Percentiles rank a stretch among this genome's conserved stretches.
Conservation (phyloP, 441 rosid genomes). For the Erysimum cheiri region DNA sequence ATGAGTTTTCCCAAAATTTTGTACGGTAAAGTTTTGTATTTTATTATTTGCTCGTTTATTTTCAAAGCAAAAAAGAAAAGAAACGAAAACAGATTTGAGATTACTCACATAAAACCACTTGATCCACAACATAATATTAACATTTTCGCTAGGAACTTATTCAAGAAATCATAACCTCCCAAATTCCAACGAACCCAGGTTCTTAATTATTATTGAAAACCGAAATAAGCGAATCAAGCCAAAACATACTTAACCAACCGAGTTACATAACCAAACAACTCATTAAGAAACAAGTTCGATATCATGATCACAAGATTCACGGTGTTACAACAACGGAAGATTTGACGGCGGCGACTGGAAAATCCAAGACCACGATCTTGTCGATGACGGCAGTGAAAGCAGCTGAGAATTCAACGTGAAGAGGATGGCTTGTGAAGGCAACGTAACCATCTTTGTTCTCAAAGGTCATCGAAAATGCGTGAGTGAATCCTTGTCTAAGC, state of each 20-base stretch:
- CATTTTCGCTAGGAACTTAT: not conserved
- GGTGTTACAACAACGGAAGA: constrained; percentile 27
- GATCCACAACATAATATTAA: no score
- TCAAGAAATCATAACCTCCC: not conserved
- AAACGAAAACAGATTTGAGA: no score
- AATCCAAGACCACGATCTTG: constrained; percentile 74
- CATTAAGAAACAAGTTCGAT: constrained; percentile 19
- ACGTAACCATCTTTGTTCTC: constrained; percentile 70
- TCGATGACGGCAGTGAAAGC: constrained; percentile 74
- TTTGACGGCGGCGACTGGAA: constrained; percentile 50
- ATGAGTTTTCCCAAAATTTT: not conserved
- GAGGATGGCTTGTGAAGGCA: constrained; percentile 70
- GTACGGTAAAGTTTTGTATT: no score
- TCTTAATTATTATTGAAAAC: constrained; percentile 10
- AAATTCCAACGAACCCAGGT: constrained; percentile 22
- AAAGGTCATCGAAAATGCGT: constrained; percentile 80
- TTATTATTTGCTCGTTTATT: no score
- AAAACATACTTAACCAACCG: constrained; percentile 35
- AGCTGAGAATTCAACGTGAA: constrained; percentile 72
- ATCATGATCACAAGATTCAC: constrained; percentile 20
- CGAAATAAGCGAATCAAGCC: constrained; percentile 19
- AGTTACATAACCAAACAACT: constrained; percentile 32
- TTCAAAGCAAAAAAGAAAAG: no score
- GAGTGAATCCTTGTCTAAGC: constrained; percentile 91
- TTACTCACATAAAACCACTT: not conserved